A percentile compares a stretch with the other conserved stretches of the same genome.
phyloP scores from a whole-genome alignment of 805 yeast species.

The Nakazawaea molendinolei region DNA sequence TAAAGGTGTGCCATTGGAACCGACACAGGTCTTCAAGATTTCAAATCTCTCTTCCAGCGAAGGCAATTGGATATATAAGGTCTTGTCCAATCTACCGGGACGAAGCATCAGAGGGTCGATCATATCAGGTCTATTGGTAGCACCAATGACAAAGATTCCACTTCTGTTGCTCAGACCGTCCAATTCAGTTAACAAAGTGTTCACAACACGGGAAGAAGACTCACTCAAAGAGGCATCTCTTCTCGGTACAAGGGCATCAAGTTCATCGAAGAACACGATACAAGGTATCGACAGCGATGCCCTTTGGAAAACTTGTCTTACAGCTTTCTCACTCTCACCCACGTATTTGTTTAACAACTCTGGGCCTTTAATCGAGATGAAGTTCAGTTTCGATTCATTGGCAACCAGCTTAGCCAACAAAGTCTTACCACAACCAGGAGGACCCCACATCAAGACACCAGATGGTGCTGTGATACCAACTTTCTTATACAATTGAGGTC shows the following conservation, averaged over 20 bases:
- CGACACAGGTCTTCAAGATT: conserved; percentile 70
- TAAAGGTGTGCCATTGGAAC: conserved; percentile 71
- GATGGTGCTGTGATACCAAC: conserved; percentile 97
- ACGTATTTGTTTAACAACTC: conserved; percentile 92
- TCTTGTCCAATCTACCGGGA: conserved; percentile 94
- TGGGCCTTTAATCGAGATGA: conserved; percentile 94
- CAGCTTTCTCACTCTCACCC: conserved; percentile 90
- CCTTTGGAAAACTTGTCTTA: conserved; percentile 87
- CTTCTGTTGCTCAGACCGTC: conserved; percentile 91
- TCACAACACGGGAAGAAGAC: conserved; percentile 88
- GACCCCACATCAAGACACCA: conserved; percentile 98
- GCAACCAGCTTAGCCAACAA: conserved; percentile 96
- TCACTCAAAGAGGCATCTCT: conserved; percentile 87
- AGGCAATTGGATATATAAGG: conserved; percentile 87
- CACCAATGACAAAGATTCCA: conserved; percentile 93
- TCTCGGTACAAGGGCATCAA: conserved; percentile 93
- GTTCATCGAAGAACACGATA: conserved; percentile 89
- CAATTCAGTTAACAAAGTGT: conserved; percentile 86
- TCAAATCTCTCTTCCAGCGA: conserved; percentile 71
- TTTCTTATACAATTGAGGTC: conserved; percentile 81
- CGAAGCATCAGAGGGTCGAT: conserved; percentile 97
- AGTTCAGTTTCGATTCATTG: conserved; percentile 92
- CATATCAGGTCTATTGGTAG: conserved; percentile 97
- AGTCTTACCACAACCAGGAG: conserved; percentile 99
- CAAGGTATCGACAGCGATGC: conserved; percentile 96